Evolutionary conservation across 2,329 filamentous ascomycete genomes (phyloP), one percentile per base, ranked within the genome.

Genomic region (Fusarium sp.): DNA sequence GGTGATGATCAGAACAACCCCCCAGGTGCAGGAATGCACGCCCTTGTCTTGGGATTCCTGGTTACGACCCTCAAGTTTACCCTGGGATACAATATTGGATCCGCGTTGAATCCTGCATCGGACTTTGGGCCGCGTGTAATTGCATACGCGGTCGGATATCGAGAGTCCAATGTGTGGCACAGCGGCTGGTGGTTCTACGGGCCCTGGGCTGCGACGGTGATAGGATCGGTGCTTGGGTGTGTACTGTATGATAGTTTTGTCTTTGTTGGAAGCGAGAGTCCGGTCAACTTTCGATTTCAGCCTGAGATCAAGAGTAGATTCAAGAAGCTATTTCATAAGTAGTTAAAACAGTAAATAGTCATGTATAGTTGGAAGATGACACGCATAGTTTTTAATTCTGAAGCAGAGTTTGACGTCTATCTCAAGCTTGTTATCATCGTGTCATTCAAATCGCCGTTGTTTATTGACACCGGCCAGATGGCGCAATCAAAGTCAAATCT

Each of bases 1-100:
- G 78, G 78, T 5, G 79, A 81, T 47, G 78, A 80, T 39, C 75
- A 77, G 40, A 81, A 81, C 34, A 77, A 79, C n/a, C 76, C 79
- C 0, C 79, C 78, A 0, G 79, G 77, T 0, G 77, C 77, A 4
- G 79, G 80, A 7, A 80, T 79, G 70, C 77, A 80, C 44, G 76
- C 79, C 5, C 71, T 80, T 31, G 71, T 81, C 1, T 62, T 81
- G 4, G 79, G 80, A 7, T 64, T 81, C 21, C 59, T 81, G 4
- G 67, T 80, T 4, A 76, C 77, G 1, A 77, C 75, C 3, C 70
- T 81, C 22, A 80, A 79, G 57, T 78, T 80, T 50, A 76, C 76
- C 0, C 55, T 81, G 3, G 79, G 77, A 0, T 79, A 79, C 40
- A 80, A 80, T 43, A 79, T 76, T 7, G 80, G 78, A 5, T 76